Base-by-base conservation (phyloP, 129 eudicot species). In the Cynara cardunculus region DNA sequence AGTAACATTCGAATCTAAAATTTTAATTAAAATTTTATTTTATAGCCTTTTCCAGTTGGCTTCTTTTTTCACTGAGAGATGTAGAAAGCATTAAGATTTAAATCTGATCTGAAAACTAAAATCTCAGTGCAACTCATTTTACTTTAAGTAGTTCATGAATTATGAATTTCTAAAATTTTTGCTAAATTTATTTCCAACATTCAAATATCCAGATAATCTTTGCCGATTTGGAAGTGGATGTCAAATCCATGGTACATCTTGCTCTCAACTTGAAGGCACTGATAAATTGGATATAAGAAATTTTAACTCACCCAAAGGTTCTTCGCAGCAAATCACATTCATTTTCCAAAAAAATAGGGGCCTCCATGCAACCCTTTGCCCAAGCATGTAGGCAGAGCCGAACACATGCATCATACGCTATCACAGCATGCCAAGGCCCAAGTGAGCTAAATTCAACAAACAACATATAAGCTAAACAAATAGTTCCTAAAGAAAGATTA, bases 301-400 rank as follows among this genome's bases (percentile, higher is more conserved):
- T 66, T 62, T 61, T 2, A 66, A 80, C 89, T 84, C 21, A 92
- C 97, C 90, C 84, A 37, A 92, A 92, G 73, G 94, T 71, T 39
- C 82, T 87, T 69, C 95, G 85, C 82, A 92, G 82, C 30, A 92
- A 65, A 73, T 91, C 93, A 88, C 94, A 90, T 70, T 92, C 97
- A 73, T 87, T 92, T 73, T 92, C 95, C 88, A 92, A 83, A 86
- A 92, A 92, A 81, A 85, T 74, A 62, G 97, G 97, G 25, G 97
- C 97, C 84, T 92, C 95, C 95, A 85, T 85, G 83, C 97, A 92
- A 69, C 94, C 90, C 81, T 87, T 90, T 65, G 97, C 97, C 97
- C 97, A 92, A 35, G 97, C 93, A 88, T 92, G 92, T 35, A 92
- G 90, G 78, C 97, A 92, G 10, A 92, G 89, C 6, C 97, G 91